These are phyloP conservation scores for Saturnispora sekii DNA, from an alignment of 805 yeast genomes.

Conservation along the genomic window DNA sequence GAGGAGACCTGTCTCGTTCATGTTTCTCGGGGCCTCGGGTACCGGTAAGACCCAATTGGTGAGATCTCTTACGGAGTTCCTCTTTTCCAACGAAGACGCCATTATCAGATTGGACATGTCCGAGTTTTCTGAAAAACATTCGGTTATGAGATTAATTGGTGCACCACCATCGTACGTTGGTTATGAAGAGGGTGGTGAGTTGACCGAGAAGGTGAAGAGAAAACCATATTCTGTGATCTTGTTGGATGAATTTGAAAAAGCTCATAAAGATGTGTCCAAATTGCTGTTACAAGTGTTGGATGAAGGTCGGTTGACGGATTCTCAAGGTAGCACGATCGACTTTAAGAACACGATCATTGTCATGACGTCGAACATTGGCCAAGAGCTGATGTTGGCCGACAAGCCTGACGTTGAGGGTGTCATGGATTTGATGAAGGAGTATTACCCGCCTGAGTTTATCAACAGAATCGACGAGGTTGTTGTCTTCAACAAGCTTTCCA, in stretches of 20 bases:
- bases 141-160: slow-evolving; percentile 85
- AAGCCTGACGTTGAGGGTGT: slow-evolving; percentile 52
- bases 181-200: slow-evolving; percentile 91
- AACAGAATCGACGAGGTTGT: slow-evolving; percentile 92
- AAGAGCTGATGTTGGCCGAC: slow-evolving; percentile 71
- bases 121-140: slow-evolving; percentile 92
- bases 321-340: slow-evolving; percentile 90
- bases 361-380: slow-evolving; percentile 96
- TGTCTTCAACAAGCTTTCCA: slow-evolving; percentile 84
- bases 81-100: slow-evolving; percentile 81
- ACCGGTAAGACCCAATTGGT: slow-evolving; percentile 97
- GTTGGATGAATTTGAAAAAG: slow-evolving; percentile 95
- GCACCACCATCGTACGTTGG: slow-evolving; percentile 99
- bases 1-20: slow-evolving; percentile 91
- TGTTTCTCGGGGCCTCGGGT: slow-evolving; percentile 97
- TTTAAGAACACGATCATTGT: slow-evolving; percentile 91
- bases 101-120: slow-evolving; percentile 95
- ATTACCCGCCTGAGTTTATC: slow-evolving; percentile 91
- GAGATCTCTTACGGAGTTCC: slow-evolving; percentile 81
- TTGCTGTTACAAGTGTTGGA: slow-evolving; percentile 84
- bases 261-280: slow-evolving; percentile 92
- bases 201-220: slow-evolving; percentile 92
- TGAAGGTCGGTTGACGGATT: slow-evolving; percentile 90
- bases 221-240: slow-evolving; percentile 89
- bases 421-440: slow-evolving; percentile 52